phyloP scores from a whole-genome alignment of 495 filamentous ascomycete species.

The Pseudevernia furfuracea region DNA sequence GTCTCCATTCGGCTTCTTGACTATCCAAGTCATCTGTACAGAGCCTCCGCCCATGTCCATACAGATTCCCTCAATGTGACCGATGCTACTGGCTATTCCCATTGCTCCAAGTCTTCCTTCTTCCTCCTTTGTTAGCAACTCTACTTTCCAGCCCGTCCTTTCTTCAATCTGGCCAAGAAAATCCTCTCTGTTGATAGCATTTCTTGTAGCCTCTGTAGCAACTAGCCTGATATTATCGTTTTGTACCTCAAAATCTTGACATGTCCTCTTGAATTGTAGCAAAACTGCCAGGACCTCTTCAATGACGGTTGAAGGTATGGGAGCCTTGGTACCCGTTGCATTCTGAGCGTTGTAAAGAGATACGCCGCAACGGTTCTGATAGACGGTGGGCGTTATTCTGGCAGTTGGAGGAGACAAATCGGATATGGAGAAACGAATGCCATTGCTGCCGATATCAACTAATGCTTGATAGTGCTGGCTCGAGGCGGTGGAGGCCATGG shows the following conservation, averaged over 20 bases:
- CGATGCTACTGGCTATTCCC: constrained; percentile 72
- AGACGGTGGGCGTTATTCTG: constrained; percentile 68
- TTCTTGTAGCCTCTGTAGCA: constrained; percentile 83
- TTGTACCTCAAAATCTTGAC: constrained; percentile 60
- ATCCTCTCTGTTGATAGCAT: constrained; percentile 62
- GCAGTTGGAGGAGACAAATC: constrained; percentile 61
- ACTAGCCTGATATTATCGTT: constrained; percentile 59
- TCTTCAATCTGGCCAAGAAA: constrained; percentile 57
- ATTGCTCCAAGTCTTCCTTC: constrained; percentile 79
- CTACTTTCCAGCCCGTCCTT: constrained; percentile 56
- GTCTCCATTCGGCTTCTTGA: constrained; percentile 42
- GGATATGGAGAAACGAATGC: constrained; percentile 87
- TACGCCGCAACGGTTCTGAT: constrained; percentile 68
- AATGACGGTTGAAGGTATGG: constrained; percentile 60
- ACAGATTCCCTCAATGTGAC: constrained; percentile 59
- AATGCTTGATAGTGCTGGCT: constrained; percentile 35
- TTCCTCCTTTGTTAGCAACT: constrained; percentile 67
- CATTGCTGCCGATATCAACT: constrained; percentile 83
- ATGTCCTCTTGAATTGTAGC: constrained; percentile 65
- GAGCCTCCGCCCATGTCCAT: constrained; percentile 89
- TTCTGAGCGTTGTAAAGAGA: constrained; percentile 85
- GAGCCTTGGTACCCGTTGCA: constrained; percentile 35
- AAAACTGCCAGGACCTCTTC: constrained; percentile 54
- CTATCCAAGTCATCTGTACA: constrained; percentile 82
- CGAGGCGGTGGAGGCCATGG: background rate